Conservation (phyloP, 1,139 yeast genomes). For the Geotrichum candidum region DNA sequence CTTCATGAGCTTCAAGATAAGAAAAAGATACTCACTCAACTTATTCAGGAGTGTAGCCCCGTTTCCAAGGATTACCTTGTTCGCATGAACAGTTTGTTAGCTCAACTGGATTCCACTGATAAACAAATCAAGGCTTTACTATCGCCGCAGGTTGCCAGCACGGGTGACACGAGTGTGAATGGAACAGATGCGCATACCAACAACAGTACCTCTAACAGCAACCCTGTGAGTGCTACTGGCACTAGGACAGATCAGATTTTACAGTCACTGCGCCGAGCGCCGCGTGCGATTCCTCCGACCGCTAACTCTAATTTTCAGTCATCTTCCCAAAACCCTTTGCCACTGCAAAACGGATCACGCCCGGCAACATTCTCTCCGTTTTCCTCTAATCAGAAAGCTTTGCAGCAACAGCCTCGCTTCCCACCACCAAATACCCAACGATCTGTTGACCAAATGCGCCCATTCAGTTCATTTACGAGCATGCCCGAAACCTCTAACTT, state of each 20-base stretch:
- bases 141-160: background rate
- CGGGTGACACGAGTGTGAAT: background rate
- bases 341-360: background rate
- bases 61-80: background rate
- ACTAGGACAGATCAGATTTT: background rate
- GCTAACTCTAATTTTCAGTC: background rate
- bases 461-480: too few species aligned
- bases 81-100: conserved; percentile 5
- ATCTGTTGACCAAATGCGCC: too few species aligned
- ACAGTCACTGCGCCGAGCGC: background rate
- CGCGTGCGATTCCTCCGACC: background rate
- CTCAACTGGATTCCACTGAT: conserved; percentile 2
- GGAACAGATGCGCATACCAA: background rate
- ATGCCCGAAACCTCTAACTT: too few species aligned
- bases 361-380: background rate
- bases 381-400: background rate
- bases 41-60: conserved; percentile 7
- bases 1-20: background rate
- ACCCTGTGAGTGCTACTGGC: background rate
- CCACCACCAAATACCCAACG: too few species aligned
- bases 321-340: background rate
- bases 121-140: background rate
- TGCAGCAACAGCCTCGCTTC: too few species aligned
- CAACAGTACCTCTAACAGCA: background rate
- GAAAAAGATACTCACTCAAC: conserved; percentile 1